Base-by-base conservation (phyloP, 371 early-diverging fungal species). In the Coemansia sp. region DNA sequence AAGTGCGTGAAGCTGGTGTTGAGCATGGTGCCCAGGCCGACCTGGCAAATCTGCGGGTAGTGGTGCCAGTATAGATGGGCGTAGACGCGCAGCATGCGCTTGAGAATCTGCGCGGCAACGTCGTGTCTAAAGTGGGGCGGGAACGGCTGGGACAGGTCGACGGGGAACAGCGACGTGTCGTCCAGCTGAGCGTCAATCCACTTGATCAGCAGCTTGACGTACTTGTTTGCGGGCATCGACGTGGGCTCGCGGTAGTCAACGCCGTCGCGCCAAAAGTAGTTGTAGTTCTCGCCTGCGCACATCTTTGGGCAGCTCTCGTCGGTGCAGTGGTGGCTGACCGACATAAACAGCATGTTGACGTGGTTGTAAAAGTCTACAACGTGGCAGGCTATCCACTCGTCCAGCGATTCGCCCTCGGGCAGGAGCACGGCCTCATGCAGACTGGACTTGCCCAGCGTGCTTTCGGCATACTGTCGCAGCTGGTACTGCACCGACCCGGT, bases 291-390 rank as follows among this genome's bases (percentile, higher is more conserved):
- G 44, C 95, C 94, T 9, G 94, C 95, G 12, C 90, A 86, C 95
- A 94, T 94, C 51, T 85, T 80, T 1, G 94, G 90, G 67, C 95
- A 94, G 12, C 81, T 79, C 50, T 85, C 82, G 18, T 89, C 86
- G 0, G 94, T 94, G 75, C 88, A 87, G 55, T 81, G 84, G 74
- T 94, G 91, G 40, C 89, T 85, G 55, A 94, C 84, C 4, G 93
- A 87, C 50, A 90, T 91, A 72, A 90, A 94, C 9, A 94, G 79
- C 86, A 94, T 84, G 80, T 93, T 94, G 64, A 90, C 84, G 69
- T 94, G 94, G 81, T 93, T 92, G 82, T 88, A 94, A 72, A 94
- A 94, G 78, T 94, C 95, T n/a, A 92, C 89, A 11, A 81, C 85
- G 77, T 93, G 90, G 58, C 90, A 89, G 9, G 95, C 94, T 5